Evolutionary conservation across 768 basidiomycete species (phyloP).

Genomic region (Leccinum truebloodii): DNA sequence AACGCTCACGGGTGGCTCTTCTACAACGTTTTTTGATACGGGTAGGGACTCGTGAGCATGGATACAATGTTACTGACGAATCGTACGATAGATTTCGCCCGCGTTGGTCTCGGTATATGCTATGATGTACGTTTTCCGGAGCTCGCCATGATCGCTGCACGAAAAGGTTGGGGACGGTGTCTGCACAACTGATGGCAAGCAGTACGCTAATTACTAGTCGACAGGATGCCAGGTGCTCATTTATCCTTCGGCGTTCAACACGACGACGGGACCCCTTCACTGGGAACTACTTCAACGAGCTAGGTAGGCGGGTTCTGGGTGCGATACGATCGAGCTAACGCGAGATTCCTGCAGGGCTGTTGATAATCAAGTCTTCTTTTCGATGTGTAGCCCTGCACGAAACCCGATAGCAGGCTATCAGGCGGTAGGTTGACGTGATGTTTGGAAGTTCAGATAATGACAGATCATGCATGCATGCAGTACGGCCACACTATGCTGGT

Average conservation of each 20-base stretch:
- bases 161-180: constrained; percentile 57
- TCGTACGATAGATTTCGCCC: constrained; percentile 79
- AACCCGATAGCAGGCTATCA: constrained; percentile 83
- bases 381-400: constrained; percentile 95
- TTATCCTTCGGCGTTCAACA: constrained; percentile 95
- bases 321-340: constrained; percentile 8
- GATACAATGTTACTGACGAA: neutral
- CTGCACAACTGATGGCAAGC: neutral
- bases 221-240: constrained; percentile 84
- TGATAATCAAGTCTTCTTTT: constrained; percentile 95
- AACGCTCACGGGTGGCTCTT: constrained; percentile 74
- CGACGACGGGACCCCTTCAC: constrained; percentile 92
- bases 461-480: constrained; percentile 37
- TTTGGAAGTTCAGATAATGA: neutral
- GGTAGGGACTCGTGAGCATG: constrained; percentile 44
- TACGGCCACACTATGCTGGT: constrained; percentile 91
- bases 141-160: constrained; percentile 85
- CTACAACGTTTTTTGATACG: constrained; percentile 82
- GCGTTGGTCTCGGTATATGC: constrained; percentile 94
- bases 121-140: constrained; percentile 97
- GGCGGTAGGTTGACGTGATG: constrained; percentile 54
- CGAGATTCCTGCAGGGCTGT: constrained; percentile 62
- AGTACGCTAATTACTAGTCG: constrained; percentile 4
- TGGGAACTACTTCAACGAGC: constrained; percentile 92
- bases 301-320: constrained; percentile 45